phyloP scores from a whole-genome alignment of 1,284 basidiomycete species.

The Puccinia coronata region DNA sequence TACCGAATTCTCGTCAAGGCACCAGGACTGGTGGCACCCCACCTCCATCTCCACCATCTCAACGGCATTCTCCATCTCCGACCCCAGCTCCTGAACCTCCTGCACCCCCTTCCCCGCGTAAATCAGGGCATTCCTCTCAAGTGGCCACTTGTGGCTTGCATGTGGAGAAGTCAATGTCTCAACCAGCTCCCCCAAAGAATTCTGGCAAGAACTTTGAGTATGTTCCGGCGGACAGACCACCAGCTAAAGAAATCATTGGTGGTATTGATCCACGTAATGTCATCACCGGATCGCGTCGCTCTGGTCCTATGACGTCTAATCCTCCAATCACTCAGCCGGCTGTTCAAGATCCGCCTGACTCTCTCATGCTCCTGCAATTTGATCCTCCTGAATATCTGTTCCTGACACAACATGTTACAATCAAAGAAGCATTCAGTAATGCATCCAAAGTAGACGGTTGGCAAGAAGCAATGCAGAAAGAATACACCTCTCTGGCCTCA shows the following conservation, averaged over 20 bases:
- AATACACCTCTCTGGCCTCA: not conserved
- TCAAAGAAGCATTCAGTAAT: not conserved
- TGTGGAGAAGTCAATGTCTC: no score
- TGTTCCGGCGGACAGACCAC: not conserved
- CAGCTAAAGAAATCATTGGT: not conserved
- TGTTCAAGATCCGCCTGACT: not conserved
- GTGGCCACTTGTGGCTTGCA: no score
- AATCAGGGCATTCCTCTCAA: no score
- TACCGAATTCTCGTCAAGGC: conserved; percentile 53
- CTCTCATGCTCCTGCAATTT: not conserved
- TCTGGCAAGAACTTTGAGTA: not conserved
- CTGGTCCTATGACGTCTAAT: not conserved
- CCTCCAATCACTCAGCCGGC: no score
- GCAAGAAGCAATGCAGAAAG: not conserved
- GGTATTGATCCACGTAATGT: not conserved
- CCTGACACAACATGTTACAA: not conserved
- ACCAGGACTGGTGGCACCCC: conserved; percentile 50
- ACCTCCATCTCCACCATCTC: no score
- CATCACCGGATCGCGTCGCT: not conserved
- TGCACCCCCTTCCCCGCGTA: no score
- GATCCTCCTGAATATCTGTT: not conserved
- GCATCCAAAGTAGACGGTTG: not conserved
- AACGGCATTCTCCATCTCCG: no score
- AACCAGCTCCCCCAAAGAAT: not conserved
- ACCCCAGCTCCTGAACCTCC: no score